Evolutionary conservation across 768 basidiomycete species (phyloP), one percentile per base, ranked within the genome.

Genomic region (Kwoniella sp.): DNA sequence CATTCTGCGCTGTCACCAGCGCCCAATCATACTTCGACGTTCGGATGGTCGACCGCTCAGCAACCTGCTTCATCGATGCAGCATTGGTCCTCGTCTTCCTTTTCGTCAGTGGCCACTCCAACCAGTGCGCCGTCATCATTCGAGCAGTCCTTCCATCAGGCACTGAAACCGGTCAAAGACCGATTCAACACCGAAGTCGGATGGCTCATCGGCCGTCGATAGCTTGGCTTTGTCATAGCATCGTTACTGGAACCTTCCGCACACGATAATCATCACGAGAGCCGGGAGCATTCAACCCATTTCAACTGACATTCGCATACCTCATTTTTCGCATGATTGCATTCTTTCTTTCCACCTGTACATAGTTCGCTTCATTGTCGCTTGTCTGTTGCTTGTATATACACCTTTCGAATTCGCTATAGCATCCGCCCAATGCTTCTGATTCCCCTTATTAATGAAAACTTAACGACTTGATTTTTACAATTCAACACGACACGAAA

Each of bases 191-290:
- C 26, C 11, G 66, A 73, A 28, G 29, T 75, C 2, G 74, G 74
- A 5, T 75, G 74, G 74, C 56, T 75, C 20, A 55, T 73, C 23
- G 72, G 70, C n/a, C 58, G 72, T 41, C 47, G 47, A 5, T 51
- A 38, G 52, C 22, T 28, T 45, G n/a, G 41, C 51, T n/a, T 8
- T 4, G 25, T 1, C 30, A 41, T n/a, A n/a, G n/a, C n/a, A n/a
- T n/a, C n/a, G n/a, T n/a, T n/a, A n/a, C n/a, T n/a, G n/a, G n/a
- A n/a, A n/a, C n/a, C n/a, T n/a, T n/a, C n/a, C n/a, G n/a, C n/a
- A n/a, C n/a, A n/a, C n/a, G n/a, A n/a, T n/a, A n/a, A n/a, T n/a
- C n/a, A n/a, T n/a, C n/a, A n/a, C n/a, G n/a, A n/a, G n/a, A n/a
- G n/a, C n/a, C n/a, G n/a, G n/a, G n/a, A n/a, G n/a, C n/a, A n/a